Evolutionary conservation across 176 grass and related monocot genomes (phyloP), one percentile per base, ranked within the genome.

Genomic region (Phoenix roebelenii): DNA sequence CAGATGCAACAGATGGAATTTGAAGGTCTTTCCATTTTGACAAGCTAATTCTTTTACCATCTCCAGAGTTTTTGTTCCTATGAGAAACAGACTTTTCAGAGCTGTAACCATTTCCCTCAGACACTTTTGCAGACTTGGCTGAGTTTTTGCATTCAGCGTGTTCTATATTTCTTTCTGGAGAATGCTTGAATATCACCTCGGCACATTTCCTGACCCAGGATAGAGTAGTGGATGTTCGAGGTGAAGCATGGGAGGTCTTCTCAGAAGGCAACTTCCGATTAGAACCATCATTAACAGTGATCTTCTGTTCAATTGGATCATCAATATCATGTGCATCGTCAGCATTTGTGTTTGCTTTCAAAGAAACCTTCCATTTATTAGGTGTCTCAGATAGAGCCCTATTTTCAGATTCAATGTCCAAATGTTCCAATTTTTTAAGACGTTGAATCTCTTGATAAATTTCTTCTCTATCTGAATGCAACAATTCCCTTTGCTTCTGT

Each of bases 401-500:
- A 64, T 76, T 92, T 62, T 97, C 87, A 57, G 69, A 79, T 63
- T 90, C 87, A 59, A 73, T 71, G 44, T 90, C 74, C 60, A 76
- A 71, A 25, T 74, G 63, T 81, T 88, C 84, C 49, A 92, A 76
- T 60, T 78, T 70, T 58, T 88, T 83, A 69, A 97, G 87, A 54
- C 78, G 72, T 44, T 92, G 73, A 22, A 91, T 88, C 78, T 92
- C 56, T 54, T 73, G 28, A 80, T 78, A 82, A 76, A 97, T 92
- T 57, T 78, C 75, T 77, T 80, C 79, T 63, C 87, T 75, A 18
- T 97, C 93, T 74, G 75, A 58, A 83, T 82, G 93, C 39, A 97
- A 54, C 3, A 91, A 70, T 49, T 80, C 78, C 67, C 93, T 92
- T 79, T 97, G 93, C 77, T 92, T 86, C 73, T 92, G 84, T 51